These are phyloP conservation scores for Tremella mesenterica DNA, from an alignment of 768 basidiomycete species.

Conservation along the genomic window DNA sequence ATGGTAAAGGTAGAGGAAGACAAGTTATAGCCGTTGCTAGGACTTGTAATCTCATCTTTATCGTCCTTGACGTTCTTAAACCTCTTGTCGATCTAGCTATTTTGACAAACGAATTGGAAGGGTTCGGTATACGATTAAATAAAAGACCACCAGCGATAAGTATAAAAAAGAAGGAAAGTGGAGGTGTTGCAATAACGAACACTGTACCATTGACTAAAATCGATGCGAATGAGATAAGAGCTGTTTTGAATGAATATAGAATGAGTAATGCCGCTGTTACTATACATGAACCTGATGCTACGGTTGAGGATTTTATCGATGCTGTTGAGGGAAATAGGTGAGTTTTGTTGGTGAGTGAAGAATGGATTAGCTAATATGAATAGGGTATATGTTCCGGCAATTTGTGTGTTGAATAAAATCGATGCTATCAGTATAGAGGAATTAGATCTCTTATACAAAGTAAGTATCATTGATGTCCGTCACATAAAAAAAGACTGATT, in stretches of 20 bases:
- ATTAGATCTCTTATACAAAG: constrained; percentile 70
- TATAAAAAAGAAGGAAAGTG: constrained; percentile 60
- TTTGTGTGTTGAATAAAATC: constrained; percentile 76
- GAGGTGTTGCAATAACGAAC: constrained; percentile 73
- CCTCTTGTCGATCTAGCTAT: constrained; percentile 86
- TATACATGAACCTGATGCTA: constrained; percentile 84
- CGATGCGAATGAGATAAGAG: constrained; percentile 92
- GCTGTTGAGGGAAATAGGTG: constrained; percentile 91
- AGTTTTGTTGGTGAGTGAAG: too few species aligned
- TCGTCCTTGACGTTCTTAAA: constrained; percentile 94
- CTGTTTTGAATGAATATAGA: constrained; percentile 83
- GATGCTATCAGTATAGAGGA: constrained; percentile 99
- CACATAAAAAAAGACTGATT: neutral
- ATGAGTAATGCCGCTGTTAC: constrained; percentile 77
- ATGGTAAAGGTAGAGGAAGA: constrained; percentile 89
- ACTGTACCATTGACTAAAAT: constrained; percentile 94
- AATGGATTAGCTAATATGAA: neutral
- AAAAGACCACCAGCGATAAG: constrained; percentile 82
- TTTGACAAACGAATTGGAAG: constrained; percentile 87
- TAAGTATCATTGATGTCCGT: neutral
- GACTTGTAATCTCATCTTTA: constrained; percentile 97
- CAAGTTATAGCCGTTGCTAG: constrained; percentile 76
- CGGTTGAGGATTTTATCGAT: constrained; percentile 91
- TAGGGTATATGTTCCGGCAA: constrained; percentile 84
- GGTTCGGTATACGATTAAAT: constrained; percentile 95